Percentiles rank a stretch among this genome's conserved stretches.
These are phyloP conservation scores for Lyophyllum atratum DNA, from an alignment of 768 basidiomycete species.

Conservation along the genomic window DNA sequence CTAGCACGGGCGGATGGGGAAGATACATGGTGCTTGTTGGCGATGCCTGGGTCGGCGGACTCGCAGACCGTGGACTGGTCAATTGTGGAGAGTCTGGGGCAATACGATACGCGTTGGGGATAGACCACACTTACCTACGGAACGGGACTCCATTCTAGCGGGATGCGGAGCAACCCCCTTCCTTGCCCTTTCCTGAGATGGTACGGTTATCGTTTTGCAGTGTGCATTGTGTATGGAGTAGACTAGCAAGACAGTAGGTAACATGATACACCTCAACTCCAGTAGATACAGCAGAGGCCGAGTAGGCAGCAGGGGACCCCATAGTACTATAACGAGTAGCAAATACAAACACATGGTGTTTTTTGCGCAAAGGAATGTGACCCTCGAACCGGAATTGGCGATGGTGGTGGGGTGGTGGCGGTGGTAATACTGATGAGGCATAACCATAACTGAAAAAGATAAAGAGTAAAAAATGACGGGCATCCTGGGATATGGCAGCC, in stretches of 20 bases:
- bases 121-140: slow-evolving; percentile 4
- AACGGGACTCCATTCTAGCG: neutral
- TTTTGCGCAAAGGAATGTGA: slow-evolving; percentile 12
- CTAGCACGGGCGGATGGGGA: slow-evolving; percentile 52
- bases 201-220: neutral
- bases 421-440: slow-evolving; percentile 7
- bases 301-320: neutral
- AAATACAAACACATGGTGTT: slow-evolving; percentile 10
- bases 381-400: no score
- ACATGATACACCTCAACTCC: slow-evolving; percentile 11
- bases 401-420: no score
- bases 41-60: slow-evolving; percentile 23
- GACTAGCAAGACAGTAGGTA: neutral
- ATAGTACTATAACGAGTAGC: slow-evolving; percentile 15
- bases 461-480: neutral
- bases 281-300: slow-evolving; percentile 17
- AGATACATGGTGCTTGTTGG: slow-evolving; percentile 50
- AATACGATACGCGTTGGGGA: slow-evolving; percentile 33
- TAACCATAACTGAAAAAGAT: slow-evolving; percentile 19
- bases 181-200: no score
- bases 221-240: neutral
- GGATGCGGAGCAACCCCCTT: neutral
- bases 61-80: slow-evolving; percentile 34
- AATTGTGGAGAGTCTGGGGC: slow-evolving; percentile 27
- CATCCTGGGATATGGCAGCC: neutral